Evolutionary conservation across 768 basidiomycete genomes (phyloP), one percentile per base, ranked within the genome.

Genomic region (Lactarius indigo): DNA sequence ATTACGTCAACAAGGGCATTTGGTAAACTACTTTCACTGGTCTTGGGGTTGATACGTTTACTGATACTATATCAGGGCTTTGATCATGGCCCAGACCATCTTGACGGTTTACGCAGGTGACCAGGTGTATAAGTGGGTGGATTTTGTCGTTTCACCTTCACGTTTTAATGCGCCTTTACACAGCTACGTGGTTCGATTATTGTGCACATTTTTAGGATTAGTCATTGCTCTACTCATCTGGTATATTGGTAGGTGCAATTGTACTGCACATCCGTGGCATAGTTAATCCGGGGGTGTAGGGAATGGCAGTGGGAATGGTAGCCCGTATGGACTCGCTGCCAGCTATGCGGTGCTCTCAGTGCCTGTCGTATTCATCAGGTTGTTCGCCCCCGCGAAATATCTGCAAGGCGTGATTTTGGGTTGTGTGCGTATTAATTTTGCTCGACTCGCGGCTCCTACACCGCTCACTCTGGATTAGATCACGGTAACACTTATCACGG

Each of bases 61-160:
- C 18, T 33, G 23, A 44, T 20, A 30, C 13, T 33, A 26, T 5
- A 26, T 23, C 42, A 79, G 84, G 84, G 83, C 84, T 7, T 71
- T 86, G 58, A 86, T 87, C 71, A 86, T 85, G 83, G 81, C 83
- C 0, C 86, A 87, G 71, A 85, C 83, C 0, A 84, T 82, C 20
- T 63, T 86, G 59, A 83, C 82, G 52, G 79, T 86, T 37, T 86
- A 81, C 71, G 79, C 81, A 12, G 84, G 84, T 17, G 85, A 87
- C 72, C 86, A 87, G 70, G 79, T 87, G 3, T 81, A 72, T 75
- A 82, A 82, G 81, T 81, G 61, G 56, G 76, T 42, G 54, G 6
- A 20, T 44, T 26, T 5, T n/a, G 10, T 23, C 26, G 17, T 39
- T 47, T 23, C 52, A 12, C 23, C 23, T 33, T 26, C 23, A 52